phyloP scores from a whole-genome alignment of 306 rosid species.

The Ochetophila trinervis region DNA sequence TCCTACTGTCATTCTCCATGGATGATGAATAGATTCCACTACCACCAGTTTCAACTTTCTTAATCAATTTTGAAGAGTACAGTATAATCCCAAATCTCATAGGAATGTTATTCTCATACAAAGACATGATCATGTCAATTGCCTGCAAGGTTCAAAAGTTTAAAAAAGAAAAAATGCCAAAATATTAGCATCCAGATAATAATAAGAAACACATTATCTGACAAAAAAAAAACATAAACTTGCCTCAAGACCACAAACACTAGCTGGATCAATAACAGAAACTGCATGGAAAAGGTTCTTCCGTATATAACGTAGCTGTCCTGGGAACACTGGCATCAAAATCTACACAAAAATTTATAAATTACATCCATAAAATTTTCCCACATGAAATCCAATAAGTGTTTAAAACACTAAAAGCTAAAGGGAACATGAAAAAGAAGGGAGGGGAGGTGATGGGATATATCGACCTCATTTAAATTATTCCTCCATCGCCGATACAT shows the following conservation, averaged over 20 bases:
- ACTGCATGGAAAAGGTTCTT: conserved; percentile 92
- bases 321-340: conserved; percentile 97
- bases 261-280: conserved; percentile 83
- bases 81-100: conserved; percentile 84
- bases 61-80: conserved; percentile 78
- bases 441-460: conserved; percentile 4
- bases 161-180: conserved; percentile 17
- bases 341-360: conserved; percentile 44
- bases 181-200: conserved; percentile 26
- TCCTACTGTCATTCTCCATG: conserved; percentile 30
- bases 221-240: conserved; percentile 36
- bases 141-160: conserved; percentile 60
- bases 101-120: conserved; percentile 76
- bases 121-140: conserved; percentile 63
- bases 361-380: neutral
- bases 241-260: conserved; percentile 81
- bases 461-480: conserved; percentile 74
- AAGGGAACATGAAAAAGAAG: conserved; percentile 2
- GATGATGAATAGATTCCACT: conserved; percentile 30
- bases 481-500: conserved; percentile 83
- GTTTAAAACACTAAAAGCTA: neutral
- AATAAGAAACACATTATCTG: conserved; percentile 14
- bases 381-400: neutral
- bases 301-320: conserved; percentile 91
- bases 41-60: conserved; percentile 41